These are phyloP conservation scores for Kodamaea fungicola DNA, from an alignment of 1,139 yeast species.

Conservation along the genomic window DNA sequence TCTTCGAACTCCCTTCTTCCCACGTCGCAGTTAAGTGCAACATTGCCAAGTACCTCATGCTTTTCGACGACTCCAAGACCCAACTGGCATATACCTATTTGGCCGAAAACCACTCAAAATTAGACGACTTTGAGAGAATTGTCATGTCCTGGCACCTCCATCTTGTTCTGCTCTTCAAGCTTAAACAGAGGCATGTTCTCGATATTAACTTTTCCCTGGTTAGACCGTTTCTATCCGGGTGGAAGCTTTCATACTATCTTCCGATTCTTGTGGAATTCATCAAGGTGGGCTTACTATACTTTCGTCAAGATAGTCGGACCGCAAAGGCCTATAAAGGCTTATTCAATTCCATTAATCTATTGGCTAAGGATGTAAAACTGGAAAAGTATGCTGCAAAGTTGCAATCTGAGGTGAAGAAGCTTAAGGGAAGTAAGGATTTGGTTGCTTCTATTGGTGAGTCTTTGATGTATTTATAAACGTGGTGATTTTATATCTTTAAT, in stretches of 20 bases:
- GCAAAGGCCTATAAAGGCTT: conserved; percentile 1
- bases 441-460: conserved; percentile 7
- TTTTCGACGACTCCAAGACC: conserved; percentile 8
- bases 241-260: conserved; percentile 23
- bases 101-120: neutral
- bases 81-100: conserved; percentile 1
- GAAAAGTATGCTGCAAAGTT: conserved; percentile 3
- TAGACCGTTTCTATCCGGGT: conserved; percentile 6
- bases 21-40: conserved; percentile 6
- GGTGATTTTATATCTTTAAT: no score
- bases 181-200: neutral
- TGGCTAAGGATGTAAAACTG: conserved; percentile 10
- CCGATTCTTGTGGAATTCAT: conserved; percentile 24
- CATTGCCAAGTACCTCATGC: conserved; percentile 12
- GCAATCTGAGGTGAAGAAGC: conserved; percentile 5
- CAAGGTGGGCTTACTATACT: conserved; percentile 14
- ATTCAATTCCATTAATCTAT: conserved; percentile 5
- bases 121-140: neutral
- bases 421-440: conserved; percentile 5
- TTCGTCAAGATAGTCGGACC: conserved; percentile 2
- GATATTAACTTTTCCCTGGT: conserved; percentile 20
- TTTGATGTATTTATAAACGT: neutral
- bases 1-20: conserved; percentile 6
- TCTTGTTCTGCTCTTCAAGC: neutral
- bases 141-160: conserved; percentile 1